Percentiles rank a stretch among this genome's conserved stretches.
Evolutionary conservation across 169 alveolate species (phyloP).

Genomic region (Plasmodium berghei): DNA sequence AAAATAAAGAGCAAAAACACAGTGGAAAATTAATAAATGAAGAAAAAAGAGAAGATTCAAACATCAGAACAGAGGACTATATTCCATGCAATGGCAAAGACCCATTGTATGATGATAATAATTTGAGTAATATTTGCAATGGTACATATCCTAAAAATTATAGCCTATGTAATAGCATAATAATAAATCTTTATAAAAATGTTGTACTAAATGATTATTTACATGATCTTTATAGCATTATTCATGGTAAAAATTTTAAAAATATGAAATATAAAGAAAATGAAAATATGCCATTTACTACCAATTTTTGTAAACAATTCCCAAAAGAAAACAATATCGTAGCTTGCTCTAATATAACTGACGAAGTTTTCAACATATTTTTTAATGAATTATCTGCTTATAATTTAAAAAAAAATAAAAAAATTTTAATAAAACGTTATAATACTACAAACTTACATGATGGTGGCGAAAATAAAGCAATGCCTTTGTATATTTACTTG

Average conservation of each 20-base stretch:
- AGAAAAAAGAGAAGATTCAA: not conserved
- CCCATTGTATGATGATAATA: not conserved
- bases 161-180: slow-evolving; percentile 50
- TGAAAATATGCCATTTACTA: not conserved
- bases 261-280: slow-evolving; percentile 11
- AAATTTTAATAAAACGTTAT: not conserved
- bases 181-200: slow-evolving; percentile 28
- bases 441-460: not conserved
- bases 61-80: not conserved
- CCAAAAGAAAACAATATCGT: slow-evolving; percentile 17
- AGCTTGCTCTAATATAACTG: not conserved
- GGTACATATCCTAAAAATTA: slow-evolving; percentile 32
- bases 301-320: not conserved
- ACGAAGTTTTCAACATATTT: slow-evolving; percentile 43
- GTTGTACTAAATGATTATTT: slow-evolving; percentile 47
- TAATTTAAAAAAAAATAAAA: slow-evolving; percentile 41
- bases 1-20: not conserved
- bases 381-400: slow-evolving; percentile 53
- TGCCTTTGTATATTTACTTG: slow-evolving; percentile 54
- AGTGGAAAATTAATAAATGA: not conserved
- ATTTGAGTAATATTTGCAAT: not conserved
- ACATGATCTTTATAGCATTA: slow-evolving; percentile 34
- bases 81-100: not conserved
- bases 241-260: slow-evolving; percentile 31
- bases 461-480: slow-evolving; percentile 9